A percentile compares a stretch with the other conserved stretches of the same genome.
phyloP scores from a whole-genome alignment of 495 filamentous ascomycete genomes.

The Lasiosphaeria hispida region DNA sequence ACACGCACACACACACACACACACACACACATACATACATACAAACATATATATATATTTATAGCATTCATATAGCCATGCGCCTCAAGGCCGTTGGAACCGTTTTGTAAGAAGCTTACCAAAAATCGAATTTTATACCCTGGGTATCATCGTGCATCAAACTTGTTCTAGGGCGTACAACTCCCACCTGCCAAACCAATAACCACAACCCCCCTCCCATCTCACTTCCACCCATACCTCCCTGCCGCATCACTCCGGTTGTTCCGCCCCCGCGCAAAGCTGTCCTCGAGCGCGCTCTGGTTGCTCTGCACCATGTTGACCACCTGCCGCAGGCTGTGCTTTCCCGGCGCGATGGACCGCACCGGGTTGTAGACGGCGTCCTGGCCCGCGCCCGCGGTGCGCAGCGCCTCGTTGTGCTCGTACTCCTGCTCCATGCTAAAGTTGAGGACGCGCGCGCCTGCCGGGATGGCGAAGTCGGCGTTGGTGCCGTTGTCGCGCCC shows the following conservation, averaged over 20 bases:
- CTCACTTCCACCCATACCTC: slow-evolving; percentile 70
- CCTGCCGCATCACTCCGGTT: slow-evolving; percentile 76
- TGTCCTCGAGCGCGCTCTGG: slow-evolving; percentile 82
- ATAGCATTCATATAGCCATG: background rate
- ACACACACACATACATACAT: too few species aligned
- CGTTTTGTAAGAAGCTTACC: background rate
- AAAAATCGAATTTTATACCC: background rate
- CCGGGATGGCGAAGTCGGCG: slow-evolving; percentile 28
- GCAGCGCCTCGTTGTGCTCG: slow-evolving; percentile 70
- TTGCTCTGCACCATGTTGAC: slow-evolving; percentile 77
- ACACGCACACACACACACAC: too few species aligned
- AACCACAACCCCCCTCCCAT: background rate
- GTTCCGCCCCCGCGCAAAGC: slow-evolving; percentile 70
- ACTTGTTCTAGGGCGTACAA: too few species aligned
- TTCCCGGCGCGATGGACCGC: slow-evolving; percentile 78
- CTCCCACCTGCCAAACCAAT: background rate
- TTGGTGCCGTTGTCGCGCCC: slow-evolving; percentile 56
- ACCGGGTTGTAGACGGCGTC: slow-evolving; percentile 70
- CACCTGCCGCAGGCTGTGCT: slow-evolving; percentile 83
- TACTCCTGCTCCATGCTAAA: slow-evolving; percentile 91
- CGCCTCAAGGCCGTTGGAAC: background rate
- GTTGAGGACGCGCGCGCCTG: slow-evolving; percentile 56
- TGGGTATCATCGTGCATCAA: slow-evolving; percentile 9
- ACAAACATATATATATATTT: background rate
- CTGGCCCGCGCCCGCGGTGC: slow-evolving; percentile 61